Percentiles rank a stretch among this genome's conserved stretches.
phyloP scores from a whole-genome alignment of 768 basidiomycete species.

The Termitomyces sp. region DNA sequence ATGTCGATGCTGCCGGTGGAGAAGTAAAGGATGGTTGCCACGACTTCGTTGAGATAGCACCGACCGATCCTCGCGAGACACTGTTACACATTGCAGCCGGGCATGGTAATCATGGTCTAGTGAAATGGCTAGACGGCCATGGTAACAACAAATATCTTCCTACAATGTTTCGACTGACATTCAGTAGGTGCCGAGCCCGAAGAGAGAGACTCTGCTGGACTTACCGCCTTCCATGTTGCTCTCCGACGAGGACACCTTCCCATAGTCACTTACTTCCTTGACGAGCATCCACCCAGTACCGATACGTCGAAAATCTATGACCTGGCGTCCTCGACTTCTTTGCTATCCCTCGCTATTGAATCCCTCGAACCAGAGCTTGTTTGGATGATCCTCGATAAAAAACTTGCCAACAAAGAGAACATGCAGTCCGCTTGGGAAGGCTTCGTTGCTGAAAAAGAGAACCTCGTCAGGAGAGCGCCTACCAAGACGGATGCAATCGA shows the following conservation, averaged over 20 bases:
- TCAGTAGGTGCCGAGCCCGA: conserved; percentile 67
- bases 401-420: conserved; percentile 48
- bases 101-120: conserved; percentile 54
- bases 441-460: conserved; percentile 35
- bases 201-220: conserved; percentile 57
- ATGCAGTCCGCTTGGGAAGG: conserved; percentile 51
- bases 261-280: conserved; percentile 60
- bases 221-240: conserved; percentile 69
- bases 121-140: conserved; percentile 71
- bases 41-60: conserved; percentile 42
- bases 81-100: conserved; percentile 65
- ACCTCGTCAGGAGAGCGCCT: conserved; percentile 22
- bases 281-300: conserved; percentile 55
- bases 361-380: conserved; percentile 64
- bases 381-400: conserved; percentile 60
- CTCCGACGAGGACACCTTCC: conserved; percentile 50
- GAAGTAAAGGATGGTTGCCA: conserved; percentile 61
- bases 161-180: conserved; percentile 15
- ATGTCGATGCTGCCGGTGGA: conserved; percentile 70
- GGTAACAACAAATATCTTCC: conserved; percentile 41
- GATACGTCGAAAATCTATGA: conserved; percentile 53
- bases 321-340: conserved; percentile 36
- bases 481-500: conserved; percentile 35
- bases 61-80: conserved; percentile 62
- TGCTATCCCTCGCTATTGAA: conserved; percentile 57